Percentiles rank a stretch among this genome's conserved stretches.
Evolutionary conservation across 768 basidiomycete species (phyloP).

Genomic region (Naganishia friedmannii): DNA sequence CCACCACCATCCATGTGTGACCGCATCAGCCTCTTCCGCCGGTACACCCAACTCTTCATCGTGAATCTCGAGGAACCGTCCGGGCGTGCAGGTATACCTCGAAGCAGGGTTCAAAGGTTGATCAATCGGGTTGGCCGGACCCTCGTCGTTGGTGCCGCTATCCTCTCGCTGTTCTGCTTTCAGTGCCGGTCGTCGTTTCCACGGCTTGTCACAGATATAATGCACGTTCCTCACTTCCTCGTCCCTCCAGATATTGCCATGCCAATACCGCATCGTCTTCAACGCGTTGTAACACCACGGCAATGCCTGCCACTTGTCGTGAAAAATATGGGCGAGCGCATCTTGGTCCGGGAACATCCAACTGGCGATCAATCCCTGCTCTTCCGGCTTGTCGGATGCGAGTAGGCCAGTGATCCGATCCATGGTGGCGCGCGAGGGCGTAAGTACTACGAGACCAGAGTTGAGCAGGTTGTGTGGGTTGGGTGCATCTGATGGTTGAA

Average conservation of each 20-base stretch:
- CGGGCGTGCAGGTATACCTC: conserved; percentile 29
- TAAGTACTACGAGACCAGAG: conserved; percentile 67
- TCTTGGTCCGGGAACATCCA: conserved; percentile 34
- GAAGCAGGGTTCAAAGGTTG: conserved; percentile 2
- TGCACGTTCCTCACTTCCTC: conserved; percentile 31
- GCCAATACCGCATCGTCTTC: conserved; percentile 32
- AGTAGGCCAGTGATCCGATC: conserved; percentile 11
- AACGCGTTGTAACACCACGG: conserved; percentile 66
- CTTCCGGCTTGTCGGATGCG: background rate
- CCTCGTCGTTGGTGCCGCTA: background rate
- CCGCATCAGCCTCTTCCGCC: conserved; percentile 34
- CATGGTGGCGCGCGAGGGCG: conserved; percentile 25
- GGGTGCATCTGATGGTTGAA: conserved; percentile 58
- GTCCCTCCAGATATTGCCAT: conserved; percentile 29
- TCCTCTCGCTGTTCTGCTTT: conserved; percentile 16
- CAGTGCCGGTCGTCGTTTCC: conserved; percentile 32
- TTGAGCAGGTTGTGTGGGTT: conserved; percentile 75
- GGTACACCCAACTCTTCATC: conserved; percentile 36
- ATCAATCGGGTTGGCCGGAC: conserved; percentile 22
- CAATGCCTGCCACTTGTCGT: conserved; percentile 49
- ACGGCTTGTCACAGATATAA: conserved; percentile 32
- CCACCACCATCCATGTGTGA: conserved; percentile 51
- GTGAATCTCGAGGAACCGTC: conserved; percentile 36
- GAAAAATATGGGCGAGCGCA: conserved; percentile 23
- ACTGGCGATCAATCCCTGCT: conserved; percentile 23